Base-by-base conservation (phyloP, 1,284 basidiomycete species). In the Moesziomyces sp. region DNA sequence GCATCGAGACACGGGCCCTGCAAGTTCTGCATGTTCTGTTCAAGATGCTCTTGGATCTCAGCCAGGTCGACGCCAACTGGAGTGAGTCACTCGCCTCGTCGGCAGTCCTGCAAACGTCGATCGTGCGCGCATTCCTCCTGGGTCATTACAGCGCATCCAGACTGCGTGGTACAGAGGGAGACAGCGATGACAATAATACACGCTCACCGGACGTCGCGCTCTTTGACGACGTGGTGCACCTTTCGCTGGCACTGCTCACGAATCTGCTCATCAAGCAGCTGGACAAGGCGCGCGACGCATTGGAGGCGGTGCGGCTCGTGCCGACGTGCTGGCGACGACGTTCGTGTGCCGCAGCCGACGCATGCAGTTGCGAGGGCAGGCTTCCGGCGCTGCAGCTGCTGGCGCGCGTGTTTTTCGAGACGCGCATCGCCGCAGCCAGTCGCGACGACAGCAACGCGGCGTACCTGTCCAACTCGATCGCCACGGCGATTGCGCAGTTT, bases 381-480 rank as follows among this genome's bases (percentile, higher is more conserved):
- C 35, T 46, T 2, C 26, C 58, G 3, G 58, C 59, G 3, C 55
- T 72, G 16, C 51, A 53, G 24, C 52, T 63, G 1, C 62, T 74
- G 3, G 51, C 62, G 0, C 58, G 66, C 5, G 44, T 74, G 14
- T 74, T 74, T 45, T 56, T 66, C 43, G 61, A 62, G 40, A 70
- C 66, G 3, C 54, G 66, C 2, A 30, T 48, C 7, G 47, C 54
- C 11, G 72, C 72, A 16, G 52, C 52, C 5, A 55, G 42, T 14
- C n/a, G 47, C 1, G 66, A 61, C 40, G 72, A 74, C 23, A 63
- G 66, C 43, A 52, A 58, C 19, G 61, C 66, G 8, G 72, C 72
- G 3, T 74, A 74, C 26, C 63, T 74, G 3, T 69, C 72, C n/a
- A 74, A 66, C 49, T 74, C 72, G 50, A 65, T 74, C 23, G 72